Evolutionary conservation across 1,284 basidiomycete genomes (phyloP), one percentile per base, ranked within the genome.

Genomic region (Leccinum angustisporum): DNA sequence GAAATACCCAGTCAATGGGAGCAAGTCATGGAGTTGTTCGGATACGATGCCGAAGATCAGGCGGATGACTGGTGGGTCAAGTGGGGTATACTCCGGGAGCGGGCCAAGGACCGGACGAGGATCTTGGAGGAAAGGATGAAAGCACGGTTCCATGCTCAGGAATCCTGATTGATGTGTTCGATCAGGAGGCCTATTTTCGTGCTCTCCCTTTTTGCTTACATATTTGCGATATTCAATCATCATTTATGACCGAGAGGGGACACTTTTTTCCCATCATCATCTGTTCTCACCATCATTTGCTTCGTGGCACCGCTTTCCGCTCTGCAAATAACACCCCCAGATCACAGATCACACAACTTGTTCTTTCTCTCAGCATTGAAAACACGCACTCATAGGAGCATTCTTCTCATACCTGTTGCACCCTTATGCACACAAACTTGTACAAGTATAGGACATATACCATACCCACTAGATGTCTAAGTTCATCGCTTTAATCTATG

Each of bases 1-100:
- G 57, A 71, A 40, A 68, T 36, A 62, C 57, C 61, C 6, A 63
- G 62, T n/a, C 72, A 81, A 59, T 81, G 80, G 80, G 70, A 72
- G 14, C 74, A 79, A 58, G 75, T 81, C 52, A 76, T 75, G 57
- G 77, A 75, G 33, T 62, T 79, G 10, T 82, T 79, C 61, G 75
- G 71, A 9, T 81, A 81, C 60, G 77, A 80, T 54, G 77, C 79
- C 14, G 79, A 81, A 60, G 79, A 79, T 33, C 75, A 76, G 25
- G 80, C 79, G 5, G 80, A 81, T 18, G 72, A 78, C 38, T 79
- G 77, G 77, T 78, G 77, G 78, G 57, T 72, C 21, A 67, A 77
- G 43, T 79, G 76, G 76, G 77, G 76, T 8, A 51, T 76, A 27
- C 67, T 78, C 25, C 65, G 70, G 38, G 72, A 75, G 54, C 59